Conservation (phyloP, 768 basidiomycete genomes). For the Pleurotus platypus region DNA sequence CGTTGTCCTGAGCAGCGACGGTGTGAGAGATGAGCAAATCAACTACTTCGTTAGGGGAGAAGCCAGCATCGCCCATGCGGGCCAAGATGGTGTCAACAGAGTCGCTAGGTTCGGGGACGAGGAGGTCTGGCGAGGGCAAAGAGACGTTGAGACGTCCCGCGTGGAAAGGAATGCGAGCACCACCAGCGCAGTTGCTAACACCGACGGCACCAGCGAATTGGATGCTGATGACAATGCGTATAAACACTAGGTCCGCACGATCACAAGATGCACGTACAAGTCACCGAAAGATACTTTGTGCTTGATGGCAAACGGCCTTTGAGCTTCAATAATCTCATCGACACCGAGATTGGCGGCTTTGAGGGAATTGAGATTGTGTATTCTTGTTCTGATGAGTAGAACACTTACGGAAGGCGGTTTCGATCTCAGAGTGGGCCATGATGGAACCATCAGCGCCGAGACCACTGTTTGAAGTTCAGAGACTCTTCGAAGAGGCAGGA, state of each 20-base stretch:
- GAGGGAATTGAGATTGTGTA: no score
- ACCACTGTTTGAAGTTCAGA: constrained; percentile 11
- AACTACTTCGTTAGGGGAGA: constrained; percentile 13
- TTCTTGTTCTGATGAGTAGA: no score
- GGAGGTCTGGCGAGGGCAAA: constrained; percentile 1
- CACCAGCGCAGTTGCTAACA: constrained; percentile 21
- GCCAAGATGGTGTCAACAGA: constrained; percentile 13
- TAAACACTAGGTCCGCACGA: not conserved
- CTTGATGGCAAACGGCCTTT: constrained; percentile 24
- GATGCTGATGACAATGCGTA: constrained; percentile 15
- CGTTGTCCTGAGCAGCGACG: constrained; percentile 17
- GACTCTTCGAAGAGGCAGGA: not conserved
- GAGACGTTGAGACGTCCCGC: constrained; percentile 6
- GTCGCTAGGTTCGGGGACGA: constrained; percentile 9
- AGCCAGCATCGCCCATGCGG: constrained; percentile 15
- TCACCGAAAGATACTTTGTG: constrained; percentile 32
- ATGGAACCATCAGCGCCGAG: constrained; percentile 22
- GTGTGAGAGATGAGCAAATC: constrained; percentile 13
- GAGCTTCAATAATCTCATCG: constrained; percentile 28
- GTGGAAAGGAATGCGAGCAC: constrained; percentile 4
- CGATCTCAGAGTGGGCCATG: constrained; percentile 20
- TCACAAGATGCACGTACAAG: constrained; percentile 20
- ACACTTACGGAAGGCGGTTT: constrained; percentile 17
- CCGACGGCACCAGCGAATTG: constrained; percentile 31
- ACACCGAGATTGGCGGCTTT: constrained; percentile 21